Base-by-base conservation (phyloP, 805 yeast species). In the Metschnikowia rubicola region DNA sequence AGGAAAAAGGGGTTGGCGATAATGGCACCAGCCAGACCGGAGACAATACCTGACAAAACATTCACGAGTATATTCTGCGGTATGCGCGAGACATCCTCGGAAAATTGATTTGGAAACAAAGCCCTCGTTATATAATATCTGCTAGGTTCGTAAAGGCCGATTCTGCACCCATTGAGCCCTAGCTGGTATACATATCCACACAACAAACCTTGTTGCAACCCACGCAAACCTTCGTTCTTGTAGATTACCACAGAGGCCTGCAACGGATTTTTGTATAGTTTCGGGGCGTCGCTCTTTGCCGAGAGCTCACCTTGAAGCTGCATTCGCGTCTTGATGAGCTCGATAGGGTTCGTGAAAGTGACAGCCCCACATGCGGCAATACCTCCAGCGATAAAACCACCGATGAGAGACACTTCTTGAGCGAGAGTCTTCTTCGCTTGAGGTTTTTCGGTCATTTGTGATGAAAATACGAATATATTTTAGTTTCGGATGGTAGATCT, bases 291-390 rank as follows among this genome's bases (percentile, higher is more conserved):
- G 30, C 74, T 64, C 9, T 76, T 68, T 11, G 84, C 74, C 10
- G 80, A 71, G 43, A 92, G 74, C 68, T 94, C 98, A 50, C 99
- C 99, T 67, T 94, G 97, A 39, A 94, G 73, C 66, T 94, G 99
- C 96, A 92, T 87, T 70, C 98, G 75, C 8, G 96, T 94, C 70
- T 94, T 94, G 57, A 92, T 89, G 52, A 94, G 74, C 67, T 94
- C 99, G 53, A 94, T 85, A 6, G 99, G 99, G 64, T 94, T 94
- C 4, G 98, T 91, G 63, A 92, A 84, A 0, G 97, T 92, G 38
- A 94, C 99, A 0, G 99, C 98, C 45, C 96, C 94, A 72, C 98
- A 91, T 3, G 98, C 97, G 3, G 99, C 99, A 8, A 62, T 47
- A 8, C 64, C 96, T 46, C 97, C 97, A 4, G 97, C 96, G 5